Evolutionary conservation across 1,139 yeast species (phyloP).

Genomic region (Taphrina communis): DNA sequence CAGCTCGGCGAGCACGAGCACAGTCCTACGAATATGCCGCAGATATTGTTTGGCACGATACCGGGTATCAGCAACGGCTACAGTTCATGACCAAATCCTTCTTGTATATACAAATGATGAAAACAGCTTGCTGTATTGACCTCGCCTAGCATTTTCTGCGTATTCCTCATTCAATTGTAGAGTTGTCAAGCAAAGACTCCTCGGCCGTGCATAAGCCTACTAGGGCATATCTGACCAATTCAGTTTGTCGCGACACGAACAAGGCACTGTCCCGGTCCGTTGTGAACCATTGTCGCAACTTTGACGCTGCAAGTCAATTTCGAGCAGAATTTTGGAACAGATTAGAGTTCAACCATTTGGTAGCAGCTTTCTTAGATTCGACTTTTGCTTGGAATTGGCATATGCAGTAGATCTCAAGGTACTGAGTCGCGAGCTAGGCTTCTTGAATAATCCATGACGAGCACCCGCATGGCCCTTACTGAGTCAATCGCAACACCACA

Average conservation of each 20-base stretch:
- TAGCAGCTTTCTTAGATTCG: conserved; percentile 20
- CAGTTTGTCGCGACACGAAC: no score
- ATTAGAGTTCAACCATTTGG: conserved; percentile 12
- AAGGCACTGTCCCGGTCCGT: not conserved
- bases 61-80: conserved; percentile 17
- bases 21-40: conserved; percentile 27
- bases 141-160: not conserved
- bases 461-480: conserved; percentile 29
- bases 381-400: conserved; percentile 24
- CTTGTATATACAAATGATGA: not conserved
- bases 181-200: no score
- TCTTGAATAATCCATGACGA: conserved; percentile 34
- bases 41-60: conserved; percentile 14
- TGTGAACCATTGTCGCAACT: no score
- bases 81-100: not conserved
- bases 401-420: conserved; percentile 25
- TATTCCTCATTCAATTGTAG: no score
- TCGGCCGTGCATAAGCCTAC: no score
- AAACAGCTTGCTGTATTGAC: not conserved
- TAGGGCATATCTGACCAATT: no score
- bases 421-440: conserved; percentile 24
- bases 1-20: conserved; percentile 35
- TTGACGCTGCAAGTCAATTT: not conserved
- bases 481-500: not conserved
- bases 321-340: not conserved